phyloP scores from a whole-genome alignment of 495 filamentous ascomycete genomes.

The Xanthoparmelia taractica region DNA sequence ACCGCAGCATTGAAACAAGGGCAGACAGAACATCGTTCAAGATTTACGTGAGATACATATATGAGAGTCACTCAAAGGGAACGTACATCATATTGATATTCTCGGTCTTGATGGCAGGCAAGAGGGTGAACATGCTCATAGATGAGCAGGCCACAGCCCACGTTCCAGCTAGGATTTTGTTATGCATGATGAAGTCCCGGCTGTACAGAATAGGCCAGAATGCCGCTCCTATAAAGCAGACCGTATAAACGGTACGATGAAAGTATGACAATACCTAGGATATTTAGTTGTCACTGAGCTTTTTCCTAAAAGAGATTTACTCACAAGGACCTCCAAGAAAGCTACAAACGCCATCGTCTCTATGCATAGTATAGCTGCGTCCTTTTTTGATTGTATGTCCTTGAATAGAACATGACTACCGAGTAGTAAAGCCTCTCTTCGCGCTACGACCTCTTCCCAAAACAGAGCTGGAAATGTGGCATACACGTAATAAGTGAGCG shows the following conservation, averaged over 20 bases:
- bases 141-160: conserved; percentile 71
- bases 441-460: conserved; percentile 92
- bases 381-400: conserved; percentile 51
- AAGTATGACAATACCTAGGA: conserved; percentile 75
- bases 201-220: conserved; percentile 78
- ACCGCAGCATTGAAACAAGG: neutral
- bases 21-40: neutral
- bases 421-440: conserved; percentile 58
- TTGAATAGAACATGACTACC: conserved; percentile 63
- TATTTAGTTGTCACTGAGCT: neutral
- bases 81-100: conserved; percentile 69
- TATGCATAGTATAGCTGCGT: conserved; percentile 48
- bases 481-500: conserved; percentile 85
- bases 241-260: conserved; percentile 75
- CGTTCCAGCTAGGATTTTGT: conserved; percentile 53
- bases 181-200: conserved; percentile 55
- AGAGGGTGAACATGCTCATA: conserved; percentile 87
- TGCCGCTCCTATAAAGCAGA: conserved; percentile 64
- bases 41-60: neutral
- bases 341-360: conserved; percentile 59
- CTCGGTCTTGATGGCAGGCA: conserved; percentile 82
- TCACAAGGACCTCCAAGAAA: conserved; percentile 75
- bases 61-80: neutral
- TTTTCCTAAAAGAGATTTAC: conserved; percentile 24
- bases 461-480: conserved; percentile 86